Evolutionary conservation across 1,284 basidiomycete species (phyloP), one percentile per base, ranked within the genome.

Genomic region (Coniferiporia sulphurascens): DNA sequence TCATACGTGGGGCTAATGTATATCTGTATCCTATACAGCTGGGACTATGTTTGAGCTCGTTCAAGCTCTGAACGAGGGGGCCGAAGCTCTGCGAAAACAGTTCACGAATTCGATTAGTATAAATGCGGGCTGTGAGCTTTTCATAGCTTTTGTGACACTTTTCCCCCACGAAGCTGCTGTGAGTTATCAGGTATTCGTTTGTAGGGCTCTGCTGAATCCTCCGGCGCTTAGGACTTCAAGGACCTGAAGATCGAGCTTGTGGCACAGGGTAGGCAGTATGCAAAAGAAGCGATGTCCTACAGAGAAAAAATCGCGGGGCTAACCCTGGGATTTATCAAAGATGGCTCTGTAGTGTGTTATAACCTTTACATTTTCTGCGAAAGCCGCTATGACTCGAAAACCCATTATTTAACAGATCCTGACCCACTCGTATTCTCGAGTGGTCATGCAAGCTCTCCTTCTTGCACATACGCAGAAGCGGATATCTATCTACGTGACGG

Each of bases 401-500:
- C 57, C 55, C 55, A 54, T 55, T 27, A 2, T 27, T 27, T 27
- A 52, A 35, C 71, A 95, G 92, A 95, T 98, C 69, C 81, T 98
- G 61, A 98, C 94, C 3, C 96, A 98, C 74, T 93, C 91, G 21
- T 93, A 95, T 76, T 99, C 97, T 48, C 81, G 97, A 66, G 95
- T 98, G 27, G 96, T 99, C 51, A 91, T 97, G 78, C 89, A 94
- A 73, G 90, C 95, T 17, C 81, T 99, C 53, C 80, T 98, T 53
- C 82, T 87, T 63, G 95, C 95, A 6, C 89, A 96, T 72, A 82
- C 89, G 69, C 85, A 86, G 70, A 98, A 98, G 76, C 83, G 95
- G 58, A 94, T 99, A 74, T 92, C 90, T 68, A 96, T 99, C 48
- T 99, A 95, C 72, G 97, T 99, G 56, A 98, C 97, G 58, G 94